Evolutionary conservation across 768 basidiomycete species (phyloP).

Genomic region (Lanmaoa pseudosensibilis): DNA sequence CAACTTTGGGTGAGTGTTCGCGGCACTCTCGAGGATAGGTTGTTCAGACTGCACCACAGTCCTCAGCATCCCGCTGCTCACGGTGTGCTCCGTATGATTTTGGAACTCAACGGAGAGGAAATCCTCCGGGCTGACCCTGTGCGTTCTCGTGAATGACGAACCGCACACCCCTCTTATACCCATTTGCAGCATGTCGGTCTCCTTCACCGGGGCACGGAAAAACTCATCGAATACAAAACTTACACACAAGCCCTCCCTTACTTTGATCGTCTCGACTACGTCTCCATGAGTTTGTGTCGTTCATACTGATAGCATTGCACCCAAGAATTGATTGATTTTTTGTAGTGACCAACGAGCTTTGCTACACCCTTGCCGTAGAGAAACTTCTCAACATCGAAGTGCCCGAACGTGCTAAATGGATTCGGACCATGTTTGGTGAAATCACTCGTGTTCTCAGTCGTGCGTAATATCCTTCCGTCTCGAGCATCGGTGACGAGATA

Average conservation of each 20-base stretch:
- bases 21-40: background rate
- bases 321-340: slow-evolving; percentile 6
- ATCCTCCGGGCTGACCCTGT: slow-evolving; percentile 86
- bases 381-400: slow-evolving; percentile 97
- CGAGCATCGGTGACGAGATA: background rate
- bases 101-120: slow-evolving; percentile 97
- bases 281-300: slow-evolving; percentile 87
- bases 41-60: slow-evolving; percentile 1
- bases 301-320: background rate
- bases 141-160: slow-evolving; percentile 19
- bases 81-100: slow-evolving; percentile 94
- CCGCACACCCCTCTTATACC: slow-evolving; percentile 5
- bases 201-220: slow-evolving; percentile 96
- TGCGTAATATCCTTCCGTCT: slow-evolving; percentile 37
- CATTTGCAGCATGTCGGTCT: slow-evolving; percentile 83
- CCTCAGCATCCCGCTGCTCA: slow-evolving; percentile 99
- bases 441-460: slow-evolving; percentile 95
- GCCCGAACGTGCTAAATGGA: slow-evolving; percentile 97
- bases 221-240: slow-evolving; percentile 98
- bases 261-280: slow-evolving; percentile 98
- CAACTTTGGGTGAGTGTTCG: slow-evolving; percentile 75
- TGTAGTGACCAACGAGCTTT: slow-evolving; percentile 97
- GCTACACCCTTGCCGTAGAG: slow-evolving; percentile 96
- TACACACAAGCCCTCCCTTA: slow-evolving; percentile 97
- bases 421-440: slow-evolving; percentile 95